phyloP scores from a whole-genome alignment of 306 rosid genomes.

The Vicia faba region DNA sequence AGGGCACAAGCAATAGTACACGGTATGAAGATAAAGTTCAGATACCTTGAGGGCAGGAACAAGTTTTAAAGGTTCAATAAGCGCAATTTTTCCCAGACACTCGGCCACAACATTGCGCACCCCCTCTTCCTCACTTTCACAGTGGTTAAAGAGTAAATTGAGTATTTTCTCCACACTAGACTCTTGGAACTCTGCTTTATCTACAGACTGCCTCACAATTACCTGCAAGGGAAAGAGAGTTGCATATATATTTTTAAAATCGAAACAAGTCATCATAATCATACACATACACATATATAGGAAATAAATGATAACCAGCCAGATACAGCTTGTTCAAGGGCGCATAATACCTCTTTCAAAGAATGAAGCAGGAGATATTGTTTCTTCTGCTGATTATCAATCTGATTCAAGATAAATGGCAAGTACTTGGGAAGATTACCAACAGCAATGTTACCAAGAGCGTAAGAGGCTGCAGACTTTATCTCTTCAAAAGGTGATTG shows the following conservation, averaged over 20 bases:
- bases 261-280: conserved; percentile 4
- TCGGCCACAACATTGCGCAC: conserved; percentile 99
- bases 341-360: conserved; percentile 81
- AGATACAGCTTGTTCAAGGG: conserved; percentile 31
- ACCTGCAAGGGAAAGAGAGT: conserved; percentile 57
- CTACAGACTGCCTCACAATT: conserved; percentile 94
- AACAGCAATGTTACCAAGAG: conserved; percentile 98
- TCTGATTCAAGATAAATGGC: conserved; percentile 98
- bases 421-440: conserved; percentile 95
- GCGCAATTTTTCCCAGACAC: conserved; percentile 97
- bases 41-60: conserved; percentile 97
- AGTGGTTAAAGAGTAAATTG: conserved; percentile 87
- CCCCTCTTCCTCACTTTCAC: conserved; percentile 99
- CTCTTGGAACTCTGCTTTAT: conserved; percentile 93
- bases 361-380: conserved; percentile 98
- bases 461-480: conserved; percentile 98
- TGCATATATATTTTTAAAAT: not conserved
- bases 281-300: not conserved
- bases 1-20: conserved; percentile 32
- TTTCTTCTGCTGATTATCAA: conserved; percentile 99
- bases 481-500: conserved; percentile 99
- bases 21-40: conserved; percentile 17
- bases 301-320: conserved; percentile 9
- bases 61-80: conserved; percentile 92
- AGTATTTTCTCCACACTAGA: conserved; percentile 97